phyloP scores from a whole-genome alignment of 257 asterid genomes.

The Plectranthus barbatus region DNA sequence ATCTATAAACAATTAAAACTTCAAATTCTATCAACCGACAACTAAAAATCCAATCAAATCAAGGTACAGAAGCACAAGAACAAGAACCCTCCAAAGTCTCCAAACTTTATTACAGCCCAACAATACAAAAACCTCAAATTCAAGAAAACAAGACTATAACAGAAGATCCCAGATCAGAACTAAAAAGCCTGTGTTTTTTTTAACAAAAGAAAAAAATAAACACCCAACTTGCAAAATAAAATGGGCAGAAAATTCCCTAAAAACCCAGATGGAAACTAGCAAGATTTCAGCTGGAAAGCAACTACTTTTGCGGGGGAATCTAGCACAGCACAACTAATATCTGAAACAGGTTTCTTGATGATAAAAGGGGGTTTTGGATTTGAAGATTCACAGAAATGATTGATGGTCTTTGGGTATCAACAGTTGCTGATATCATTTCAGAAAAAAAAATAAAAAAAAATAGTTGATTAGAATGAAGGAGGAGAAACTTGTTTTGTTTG shows the following conservation, averaged over 20 bases:
- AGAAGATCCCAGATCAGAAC: conserved; percentile 26
- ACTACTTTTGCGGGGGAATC: not conserved
- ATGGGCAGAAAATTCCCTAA: not conserved
- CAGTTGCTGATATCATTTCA: too few species aligned
- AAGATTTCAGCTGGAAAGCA: conserved; percentile 3
- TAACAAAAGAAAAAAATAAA: conserved; percentile 13
- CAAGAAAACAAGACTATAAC: not conserved
- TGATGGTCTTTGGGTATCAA: conserved; percentile 17
- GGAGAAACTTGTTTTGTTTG: conserved; percentile 36
- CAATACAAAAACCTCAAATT: not conserved
- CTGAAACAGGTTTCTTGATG: not conserved
- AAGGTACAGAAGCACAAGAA: conserved; percentile 4
- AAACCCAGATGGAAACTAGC: conserved; percentile 38
- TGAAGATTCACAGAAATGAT: conserved; percentile 11
- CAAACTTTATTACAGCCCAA: not conserved
- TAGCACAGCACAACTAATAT: not conserved
- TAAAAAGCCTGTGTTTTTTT: not conserved
- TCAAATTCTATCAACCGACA: conserved; percentile 30
- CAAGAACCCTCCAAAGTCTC: not conserved
- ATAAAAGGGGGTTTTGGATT: not conserved
- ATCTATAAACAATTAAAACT: conserved; percentile 15
- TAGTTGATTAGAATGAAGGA: conserved; percentile 10
- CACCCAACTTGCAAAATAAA: conserved; percentile 8
- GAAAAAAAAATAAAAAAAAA: too few species aligned
- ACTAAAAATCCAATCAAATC: conserved; percentile 30